Conservation (phyloP, 1,139 yeast genomes). For the Hemisphaericaspora xylofermentans region DNA sequence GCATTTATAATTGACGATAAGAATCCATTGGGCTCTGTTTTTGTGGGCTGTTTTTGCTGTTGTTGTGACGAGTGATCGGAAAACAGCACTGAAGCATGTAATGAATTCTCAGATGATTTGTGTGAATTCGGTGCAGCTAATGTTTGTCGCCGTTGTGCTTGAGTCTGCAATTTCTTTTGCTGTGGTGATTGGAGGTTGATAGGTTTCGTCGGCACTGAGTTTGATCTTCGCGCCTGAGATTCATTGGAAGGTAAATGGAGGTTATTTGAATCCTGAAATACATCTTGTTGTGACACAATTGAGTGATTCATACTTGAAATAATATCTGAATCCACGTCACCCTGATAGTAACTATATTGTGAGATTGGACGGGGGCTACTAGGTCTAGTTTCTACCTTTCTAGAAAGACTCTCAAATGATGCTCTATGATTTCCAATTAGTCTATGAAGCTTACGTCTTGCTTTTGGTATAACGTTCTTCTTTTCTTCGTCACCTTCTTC, state of each 20-base stretch:
- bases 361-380: neutral
- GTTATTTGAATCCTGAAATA: neutral
- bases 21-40: conserved; percentile 21
- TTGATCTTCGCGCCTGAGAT: neutral
- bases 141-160: neutral
- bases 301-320: neutral
- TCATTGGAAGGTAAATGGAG: neutral
- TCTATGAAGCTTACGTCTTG: neutral
- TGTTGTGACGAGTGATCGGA: neutral
- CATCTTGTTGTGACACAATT: neutral
- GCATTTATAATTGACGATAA: conserved; percentile 29
- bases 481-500: too few relatives aligned
- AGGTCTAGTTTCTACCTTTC: neutral
- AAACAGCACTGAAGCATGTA: neutral
- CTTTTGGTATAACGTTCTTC: neutral
- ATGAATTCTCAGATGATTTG: neutral
- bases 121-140: neutral
- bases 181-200: neutral
- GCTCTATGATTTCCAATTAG: neutral
- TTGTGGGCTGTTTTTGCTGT: conserved; percentile 3
- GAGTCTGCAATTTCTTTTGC: neutral
- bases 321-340: neutral
- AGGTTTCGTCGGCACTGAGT: neutral
- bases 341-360: neutral
- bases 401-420: neutral